Evolutionary conservation across 768 basidiomycete genomes (phyloP).

Genomic region (Rhizopogon sp.): DNA sequence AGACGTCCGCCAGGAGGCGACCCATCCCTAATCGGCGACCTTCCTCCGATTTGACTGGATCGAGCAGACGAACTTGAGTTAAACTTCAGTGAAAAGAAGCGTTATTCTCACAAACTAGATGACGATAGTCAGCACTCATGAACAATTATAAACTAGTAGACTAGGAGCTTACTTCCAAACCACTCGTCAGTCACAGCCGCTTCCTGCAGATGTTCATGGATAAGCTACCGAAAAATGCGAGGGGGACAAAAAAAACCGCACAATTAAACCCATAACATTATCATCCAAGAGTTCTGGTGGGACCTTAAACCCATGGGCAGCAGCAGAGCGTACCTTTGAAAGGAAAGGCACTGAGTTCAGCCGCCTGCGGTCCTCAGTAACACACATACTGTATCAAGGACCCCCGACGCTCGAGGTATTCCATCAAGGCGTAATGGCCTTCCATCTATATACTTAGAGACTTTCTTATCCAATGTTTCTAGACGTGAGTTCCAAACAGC

Average conservation of each 20-base stretch:
- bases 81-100: not conserved
- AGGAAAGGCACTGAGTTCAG: not conserved
- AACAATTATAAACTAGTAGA: not conserved
- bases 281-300: constrained; percentile 72
- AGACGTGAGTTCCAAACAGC: constrained; percentile 57
- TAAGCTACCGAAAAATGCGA: not conserved
- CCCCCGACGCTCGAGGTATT: constrained; percentile 67
- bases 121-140: constrained; percentile 4
- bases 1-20: constrained; percentile 59
- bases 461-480: constrained; percentile 52
- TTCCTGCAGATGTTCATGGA: constrained; percentile 38
- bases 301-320: constrained; percentile 66
- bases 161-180: constrained; percentile 50
- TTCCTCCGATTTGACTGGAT: constrained; percentile 66
- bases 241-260: constrained; percentile 20
- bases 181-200: constrained; percentile 72
- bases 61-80: constrained; percentile 2
- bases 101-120: constrained; percentile 18
- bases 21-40: constrained; percentile 77
- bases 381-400: constrained; percentile 59
- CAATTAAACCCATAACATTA: constrained; percentile 52
- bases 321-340: constrained; percentile 56
- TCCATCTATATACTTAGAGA: constrained; percentile 68
- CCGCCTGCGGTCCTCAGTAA: not conserved
- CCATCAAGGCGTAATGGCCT: constrained; percentile 72